Percentiles rank a stretch among this genome's conserved stretches.
Evolutionary conservation across 2,329 filamentous ascomycete genomes (phyloP).

Genomic region (Pezizomycotina sp.): DNA sequence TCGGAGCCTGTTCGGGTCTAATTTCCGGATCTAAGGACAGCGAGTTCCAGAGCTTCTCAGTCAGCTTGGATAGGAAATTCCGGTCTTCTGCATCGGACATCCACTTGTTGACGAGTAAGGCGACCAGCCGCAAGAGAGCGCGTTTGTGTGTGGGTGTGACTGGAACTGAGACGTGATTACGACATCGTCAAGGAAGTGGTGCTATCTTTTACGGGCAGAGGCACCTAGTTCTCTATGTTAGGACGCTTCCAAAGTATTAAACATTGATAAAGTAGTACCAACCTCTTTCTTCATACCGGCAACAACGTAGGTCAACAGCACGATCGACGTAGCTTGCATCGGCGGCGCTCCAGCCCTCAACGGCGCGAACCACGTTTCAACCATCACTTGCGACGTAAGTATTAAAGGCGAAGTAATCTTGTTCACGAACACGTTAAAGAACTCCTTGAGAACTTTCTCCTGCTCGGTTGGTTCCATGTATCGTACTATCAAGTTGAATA

Average conservation of each 20-base stretch:
- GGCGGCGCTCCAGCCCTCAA: slow-evolving; percentile 13
- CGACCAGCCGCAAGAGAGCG: slow-evolving; percentile 31
- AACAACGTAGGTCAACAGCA: slow-evolving; percentile 22
- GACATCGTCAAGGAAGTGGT: slow-evolving; percentile 28
- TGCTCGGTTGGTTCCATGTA: slow-evolving; percentile 38
- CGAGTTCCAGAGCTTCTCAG: slow-evolving; percentile 11
- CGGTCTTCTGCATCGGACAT: slow-evolving; percentile 20
- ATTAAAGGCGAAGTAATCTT: slow-evolving; percentile 28
- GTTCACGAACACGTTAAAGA: slow-evolving; percentile 38
- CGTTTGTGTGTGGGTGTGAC: slow-evolving; percentile 29
- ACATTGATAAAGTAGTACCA: background rate
- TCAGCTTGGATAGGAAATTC: slow-evolving; percentile 11
- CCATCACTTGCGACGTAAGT: slow-evolving; percentile 26
- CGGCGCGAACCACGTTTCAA: slow-evolving; percentile 21
- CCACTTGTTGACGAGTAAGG: slow-evolving; percentile 31
- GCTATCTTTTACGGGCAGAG: slow-evolving; percentile 19
- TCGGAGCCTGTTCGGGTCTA: slow-evolving; percentile 27
- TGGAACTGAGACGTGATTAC: slow-evolving; percentile 27
- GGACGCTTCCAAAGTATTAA: background rate
- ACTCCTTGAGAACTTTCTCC: slow-evolving; percentile 36
- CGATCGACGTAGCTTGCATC: slow-evolving; percentile 15
- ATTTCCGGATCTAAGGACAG: slow-evolving; percentile 16
- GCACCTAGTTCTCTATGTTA: slow-evolving; percentile 17
- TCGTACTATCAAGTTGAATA: slow-evolving; percentile 43
- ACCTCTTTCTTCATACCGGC: slow-evolving; percentile 23